phyloP scores from a whole-genome alignment of 75 land plant genomes.

The Picea sitchensis region DNA sequence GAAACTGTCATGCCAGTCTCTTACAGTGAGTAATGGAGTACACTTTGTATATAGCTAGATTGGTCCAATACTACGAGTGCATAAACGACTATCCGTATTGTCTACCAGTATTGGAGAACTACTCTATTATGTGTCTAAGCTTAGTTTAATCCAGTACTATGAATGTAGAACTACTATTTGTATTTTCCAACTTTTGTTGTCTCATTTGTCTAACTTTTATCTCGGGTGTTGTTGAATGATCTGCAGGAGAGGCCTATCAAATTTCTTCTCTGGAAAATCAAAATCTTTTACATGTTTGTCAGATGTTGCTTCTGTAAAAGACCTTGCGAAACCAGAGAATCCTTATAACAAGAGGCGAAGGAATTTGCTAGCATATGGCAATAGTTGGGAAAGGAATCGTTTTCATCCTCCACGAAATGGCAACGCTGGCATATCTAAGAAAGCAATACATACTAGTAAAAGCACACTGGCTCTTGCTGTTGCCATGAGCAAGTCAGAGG shows the following conservation, averaged over 20 bases:
- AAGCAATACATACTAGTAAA: constrained; percentile 13
- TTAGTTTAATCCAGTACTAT: not conserved
- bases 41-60: too few species aligned
- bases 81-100: too few species aligned
- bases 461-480: constrained; percentile 38
- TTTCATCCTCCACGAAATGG: constrained; percentile 29
- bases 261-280: constrained; percentile 51
- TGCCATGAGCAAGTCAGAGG: constrained; percentile 23
- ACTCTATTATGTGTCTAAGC: too few species aligned
- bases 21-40: too few species aligned
- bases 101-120: too few species aligned
- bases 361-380: constrained; percentile 12
- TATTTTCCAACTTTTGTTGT: not conserved
- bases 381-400: constrained; percentile 9
- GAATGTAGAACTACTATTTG: not conserved
- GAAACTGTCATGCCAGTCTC: too few species aligned
- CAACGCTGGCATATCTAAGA: constrained; percentile 39
- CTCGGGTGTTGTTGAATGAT: constrained; percentile 1
- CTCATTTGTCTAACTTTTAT: not conserved
- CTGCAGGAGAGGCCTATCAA: constrained; percentile 61
- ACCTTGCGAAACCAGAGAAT: constrained; percentile 56
- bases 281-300: constrained; percentile 51
- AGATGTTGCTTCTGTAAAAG: constrained; percentile 40
- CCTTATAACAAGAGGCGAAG: constrained; percentile 52
- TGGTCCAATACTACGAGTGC: too few species aligned